Percentiles rank a stretch among this genome's conserved stretches.
Evolutionary conservation across 257 asterid species (phyloP).

Genomic region (Plantago elongata): DNA sequence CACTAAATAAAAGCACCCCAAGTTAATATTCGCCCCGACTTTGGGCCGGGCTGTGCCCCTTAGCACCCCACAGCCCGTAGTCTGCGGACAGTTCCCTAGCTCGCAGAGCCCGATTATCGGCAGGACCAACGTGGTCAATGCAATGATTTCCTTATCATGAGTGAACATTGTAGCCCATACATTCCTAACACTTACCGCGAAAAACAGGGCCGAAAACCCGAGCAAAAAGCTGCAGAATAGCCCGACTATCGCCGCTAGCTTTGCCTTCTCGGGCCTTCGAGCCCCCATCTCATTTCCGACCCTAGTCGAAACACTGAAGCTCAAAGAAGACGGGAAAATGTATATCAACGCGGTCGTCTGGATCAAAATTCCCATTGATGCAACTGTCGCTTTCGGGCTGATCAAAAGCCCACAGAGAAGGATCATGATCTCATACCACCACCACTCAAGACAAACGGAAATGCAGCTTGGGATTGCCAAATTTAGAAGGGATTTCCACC

Average conservation of each 20-base stretch:
- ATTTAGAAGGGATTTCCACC: slow-evolving; percentile 49
- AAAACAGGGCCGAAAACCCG: slow-evolving; percentile 50
- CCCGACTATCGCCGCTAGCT: slow-evolving; percentile 59
- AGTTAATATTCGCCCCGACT: slow-evolving; percentile 70
- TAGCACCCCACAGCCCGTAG: slow-evolving; percentile 83
- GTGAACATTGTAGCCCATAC: slow-evolving; percentile 78
- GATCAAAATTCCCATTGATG: slow-evolving; percentile 76
- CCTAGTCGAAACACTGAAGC: slow-evolving; percentile 71
- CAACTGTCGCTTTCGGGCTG: slow-evolving; percentile 66
- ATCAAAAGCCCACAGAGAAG: slow-evolving; percentile 54
- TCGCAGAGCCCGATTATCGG: slow-evolving; percentile 84
- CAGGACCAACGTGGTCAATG: slow-evolving; percentile 49
- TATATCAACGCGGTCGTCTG: slow-evolving; percentile 76
- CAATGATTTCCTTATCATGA: slow-evolving; percentile 47
- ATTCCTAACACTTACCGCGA: slow-evolving; percentile 54
- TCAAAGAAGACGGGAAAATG: slow-evolving; percentile 70
- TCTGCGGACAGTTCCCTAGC: slow-evolving; percentile 88
- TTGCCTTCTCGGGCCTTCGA: slow-evolving; percentile 42
- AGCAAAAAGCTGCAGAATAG: slow-evolving; percentile 45
- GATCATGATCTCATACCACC: slow-evolving; percentile 94
- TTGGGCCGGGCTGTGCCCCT: slow-evolving; percentile 86
- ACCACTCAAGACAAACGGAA: slow-evolving; percentile 83
- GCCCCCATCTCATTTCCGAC: slow-evolving; percentile 79
- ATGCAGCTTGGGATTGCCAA: slow-evolving; percentile 78
- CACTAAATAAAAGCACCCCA: slow-evolving; percentile 68